Base-by-base conservation (phyloP, 2,329 filamentous ascomycete genomes). In the Colletotrichum plurivorum region DNA sequence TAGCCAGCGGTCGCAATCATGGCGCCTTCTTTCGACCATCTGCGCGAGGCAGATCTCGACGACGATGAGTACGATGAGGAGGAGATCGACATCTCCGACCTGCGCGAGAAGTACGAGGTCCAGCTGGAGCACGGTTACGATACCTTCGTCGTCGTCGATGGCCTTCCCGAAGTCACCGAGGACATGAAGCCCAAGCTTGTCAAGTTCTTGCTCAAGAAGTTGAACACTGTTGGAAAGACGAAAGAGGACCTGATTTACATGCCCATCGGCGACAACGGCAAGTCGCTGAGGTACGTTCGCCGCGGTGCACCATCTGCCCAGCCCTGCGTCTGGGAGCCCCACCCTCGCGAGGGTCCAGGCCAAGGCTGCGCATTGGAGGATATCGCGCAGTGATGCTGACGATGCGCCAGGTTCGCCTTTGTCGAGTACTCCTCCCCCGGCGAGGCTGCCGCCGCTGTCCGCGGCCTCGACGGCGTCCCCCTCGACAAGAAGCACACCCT, bases 401-500 rank as follows among this genome's bases (percentile, higher is more conserved):
- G 55, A 27, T 20, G 55, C 46, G 74, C 45, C 75, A 97, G 94
- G 73, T 99, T 97, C 78, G 96, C 96, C 68, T 99, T 99, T 79
- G 94, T 99, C 76, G 96, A 99, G 82, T 99, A 95, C 83, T 92
- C 94, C 72, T 94, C 94, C 13, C 88, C 96, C 66, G 94, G 92
- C 78, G 95, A 98, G 85, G 96, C 96, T 31, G 88, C 93, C 65
- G 93, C 93, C 62, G 96, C 95, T 65, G 94, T 95, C 75, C 95
- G 97, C 81, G 90, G 93, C 76, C 92, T 99, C 69, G 91, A 99
- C 81, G 89, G 90, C 76, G 91, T 93, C 6, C 89, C 95, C 52
- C 92, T 99, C 77, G 96, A 99, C 85, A 98, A 97, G 89, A 98
- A 92, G 85, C 95, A 99, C 87, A 97, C 90, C 60, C 90, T 99